phyloP scores from a whole-genome alignment of 2,329 filamentous ascomycete genomes.

The Magnaporthiopsis poae region DNA sequence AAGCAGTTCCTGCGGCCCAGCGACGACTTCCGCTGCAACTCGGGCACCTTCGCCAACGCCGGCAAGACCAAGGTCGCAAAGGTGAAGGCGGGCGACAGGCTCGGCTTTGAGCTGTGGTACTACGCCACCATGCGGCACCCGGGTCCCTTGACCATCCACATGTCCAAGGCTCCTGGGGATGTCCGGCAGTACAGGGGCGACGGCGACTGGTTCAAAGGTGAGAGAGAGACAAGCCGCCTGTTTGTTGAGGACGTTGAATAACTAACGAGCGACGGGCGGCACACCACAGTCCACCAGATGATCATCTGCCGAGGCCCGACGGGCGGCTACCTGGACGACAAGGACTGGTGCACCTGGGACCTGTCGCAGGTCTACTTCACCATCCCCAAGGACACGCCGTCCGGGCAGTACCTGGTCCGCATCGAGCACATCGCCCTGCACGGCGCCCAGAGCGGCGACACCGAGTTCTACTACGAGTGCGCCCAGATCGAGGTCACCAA shows the following conservation, averaged over 20 bases:
- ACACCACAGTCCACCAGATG: neutral
- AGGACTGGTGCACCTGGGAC: conserved; percentile 5
- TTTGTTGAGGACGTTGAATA: neutral
- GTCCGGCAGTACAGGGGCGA: conserved; percentile 11
- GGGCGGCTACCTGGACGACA: neutral
- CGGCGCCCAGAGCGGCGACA: conserved; percentile 8
- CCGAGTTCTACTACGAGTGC: conserved; percentile 10
- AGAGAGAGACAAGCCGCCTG: conserved; percentile 20
- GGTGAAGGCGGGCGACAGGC: conserved; percentile 27
- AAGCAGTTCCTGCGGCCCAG: conserved; percentile 29
- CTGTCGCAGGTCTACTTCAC: conserved; percentile 3
- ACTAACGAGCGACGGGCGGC: neutral
- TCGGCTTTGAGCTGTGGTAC: conserved; percentile 28
- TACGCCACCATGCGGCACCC: conserved; percentile 26
- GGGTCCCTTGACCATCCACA: conserved; percentile 27
- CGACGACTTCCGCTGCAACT: conserved; percentile 29
- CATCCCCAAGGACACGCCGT: conserved; percentile 5
- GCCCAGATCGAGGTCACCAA: conserved; percentile 9
- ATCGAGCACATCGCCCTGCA: conserved; percentile 11
- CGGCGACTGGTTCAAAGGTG: conserved; percentile 32
- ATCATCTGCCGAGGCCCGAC: conserved; percentile 1
- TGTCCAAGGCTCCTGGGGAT: conserved; percentile 15
- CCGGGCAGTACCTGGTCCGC: conserved; percentile 9
- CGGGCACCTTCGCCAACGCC: conserved; percentile 23
- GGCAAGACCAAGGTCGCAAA: conserved; percentile 22